Conservation (phyloP, 78 protist genomes). For the Dictyostelium discoideum region DNA sequence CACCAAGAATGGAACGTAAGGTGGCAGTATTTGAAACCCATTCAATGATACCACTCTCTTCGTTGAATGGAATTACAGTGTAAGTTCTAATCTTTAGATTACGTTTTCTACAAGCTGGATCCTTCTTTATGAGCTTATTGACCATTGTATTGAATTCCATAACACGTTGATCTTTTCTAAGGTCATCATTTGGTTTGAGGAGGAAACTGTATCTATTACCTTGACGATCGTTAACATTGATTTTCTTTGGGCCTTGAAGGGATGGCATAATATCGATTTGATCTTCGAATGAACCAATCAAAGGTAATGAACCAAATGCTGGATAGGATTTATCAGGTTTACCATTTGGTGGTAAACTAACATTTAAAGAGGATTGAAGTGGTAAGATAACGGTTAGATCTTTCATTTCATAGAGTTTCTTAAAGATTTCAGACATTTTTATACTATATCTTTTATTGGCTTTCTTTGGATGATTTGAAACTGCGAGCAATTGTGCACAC, state of each 20-base stretch:
- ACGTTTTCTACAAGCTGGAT: constrained; percentile 84
- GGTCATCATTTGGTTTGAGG: constrained; percentile 97
- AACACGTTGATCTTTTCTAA: constrained; percentile 94
- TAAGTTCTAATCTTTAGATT: constrained; percentile 86
- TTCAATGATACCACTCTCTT: constrained; percentile 94
- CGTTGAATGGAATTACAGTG: constrained; percentile 91
- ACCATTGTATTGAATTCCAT: constrained; percentile 93
- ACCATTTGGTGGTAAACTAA: constrained; percentile 45
- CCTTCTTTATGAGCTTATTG: constrained; percentile 83
- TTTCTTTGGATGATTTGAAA: background rate
- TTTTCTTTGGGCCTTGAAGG: constrained; percentile 90
- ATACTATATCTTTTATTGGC: background rate
- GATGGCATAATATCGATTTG: constrained; percentile 84
- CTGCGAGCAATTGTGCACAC: background rate
- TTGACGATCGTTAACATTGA: constrained; percentile 75
- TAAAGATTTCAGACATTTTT: background rate
- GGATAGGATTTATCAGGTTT: background rate
- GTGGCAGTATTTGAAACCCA: constrained; percentile 90
- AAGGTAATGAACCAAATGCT: constrained; percentile 42
- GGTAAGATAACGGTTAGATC: constrained; percentile 77
- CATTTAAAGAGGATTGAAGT: constrained; percentile 40
- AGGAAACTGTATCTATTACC: constrained; percentile 85
- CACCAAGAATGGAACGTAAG: constrained; percentile 37
- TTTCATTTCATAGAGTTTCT: constrained; percentile 6
- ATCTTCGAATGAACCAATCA: constrained; percentile 65